These are phyloP conservation scores for Jaapia argillacea DNA, from an alignment of 768 basidiomycete species.

Conservation along the genomic window DNA sequence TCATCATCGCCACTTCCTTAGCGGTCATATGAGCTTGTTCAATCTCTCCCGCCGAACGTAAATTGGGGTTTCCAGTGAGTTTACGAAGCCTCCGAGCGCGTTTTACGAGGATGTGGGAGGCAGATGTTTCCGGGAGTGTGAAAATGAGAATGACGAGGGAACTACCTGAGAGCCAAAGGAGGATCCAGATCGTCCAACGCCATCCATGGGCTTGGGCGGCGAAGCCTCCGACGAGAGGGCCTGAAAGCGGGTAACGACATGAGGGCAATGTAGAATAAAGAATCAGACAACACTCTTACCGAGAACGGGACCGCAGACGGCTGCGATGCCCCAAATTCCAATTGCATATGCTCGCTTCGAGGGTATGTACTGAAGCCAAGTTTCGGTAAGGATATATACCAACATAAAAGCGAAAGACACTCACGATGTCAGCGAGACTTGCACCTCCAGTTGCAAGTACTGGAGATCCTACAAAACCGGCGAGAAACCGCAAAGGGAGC, in stretches of 20 bases:
- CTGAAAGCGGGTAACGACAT: not conserved
- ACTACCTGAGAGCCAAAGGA: conserved; percentile 21
- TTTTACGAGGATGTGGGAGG: conserved; percentile 16
- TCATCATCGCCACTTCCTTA: conserved; percentile 1
- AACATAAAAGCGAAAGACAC: not conserved
- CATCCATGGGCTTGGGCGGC: conserved; percentile 20
- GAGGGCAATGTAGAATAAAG: not conserved
- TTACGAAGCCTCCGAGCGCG: conserved; percentile 21
- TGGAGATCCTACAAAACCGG: conserved; percentile 23
- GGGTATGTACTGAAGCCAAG: conserved; percentile 6
- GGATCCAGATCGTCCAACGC: conserved; percentile 25
- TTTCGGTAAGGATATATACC: not conserved
- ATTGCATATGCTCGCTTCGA: conserved; percentile 17
- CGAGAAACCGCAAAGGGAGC: conserved; percentile 15
- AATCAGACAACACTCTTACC: conserved; percentile 16
- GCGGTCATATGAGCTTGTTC: not conserved
- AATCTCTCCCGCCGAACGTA: conserved; percentile 18
- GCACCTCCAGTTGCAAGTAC: conserved; percentile 24
- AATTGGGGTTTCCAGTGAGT: conserved; percentile 17
- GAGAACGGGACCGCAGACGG: conserved; percentile 18
- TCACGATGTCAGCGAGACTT: conserved; percentile 13
- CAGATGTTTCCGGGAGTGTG: conserved; percentile 20
- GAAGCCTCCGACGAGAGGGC: conserved; percentile 18
- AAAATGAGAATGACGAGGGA: conserved; percentile 18
- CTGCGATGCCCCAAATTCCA: conserved; percentile 19